phyloP scores from a whole-genome alignment of 306 rosid genomes.

The Castanea sativa region DNA sequence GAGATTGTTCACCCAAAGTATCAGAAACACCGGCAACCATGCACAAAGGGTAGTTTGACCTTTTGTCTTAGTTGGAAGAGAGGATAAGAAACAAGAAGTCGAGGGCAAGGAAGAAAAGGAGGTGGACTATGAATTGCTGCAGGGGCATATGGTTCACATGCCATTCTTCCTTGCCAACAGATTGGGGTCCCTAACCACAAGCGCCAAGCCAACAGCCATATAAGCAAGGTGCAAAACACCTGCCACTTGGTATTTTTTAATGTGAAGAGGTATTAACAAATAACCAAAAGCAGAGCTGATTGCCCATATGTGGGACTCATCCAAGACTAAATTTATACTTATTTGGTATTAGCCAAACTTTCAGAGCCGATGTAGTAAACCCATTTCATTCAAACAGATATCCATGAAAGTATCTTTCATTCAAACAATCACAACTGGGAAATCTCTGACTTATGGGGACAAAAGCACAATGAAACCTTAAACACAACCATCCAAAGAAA shows the following conservation, averaged over 20 bases:
- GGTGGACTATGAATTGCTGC: background rate
- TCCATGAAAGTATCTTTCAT: conserved; percentile 18
- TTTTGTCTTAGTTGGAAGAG: conserved; percentile 1
- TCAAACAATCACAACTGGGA: conserved; percentile 45
- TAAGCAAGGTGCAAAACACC: no score
- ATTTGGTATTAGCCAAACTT: background rate
- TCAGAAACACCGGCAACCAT: no score
- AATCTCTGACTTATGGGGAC: conserved; percentile 20
- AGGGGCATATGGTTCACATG: no score
- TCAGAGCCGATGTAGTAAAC: background rate
- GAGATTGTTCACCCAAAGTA: no score
- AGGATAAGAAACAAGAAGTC: no score
- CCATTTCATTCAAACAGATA: conserved; percentile 29
- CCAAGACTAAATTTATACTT: background rate
- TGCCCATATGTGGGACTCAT: background rate
- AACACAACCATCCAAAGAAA: conserved; percentile 39
- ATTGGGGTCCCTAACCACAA: no score
- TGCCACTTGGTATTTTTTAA: no score
- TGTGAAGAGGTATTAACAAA: background rate
- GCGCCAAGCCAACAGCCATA: no score
- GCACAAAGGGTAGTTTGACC: background rate
- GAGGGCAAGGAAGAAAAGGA: background rate
- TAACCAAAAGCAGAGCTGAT: background rate
- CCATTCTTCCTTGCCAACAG: no score
- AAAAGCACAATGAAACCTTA: conserved; percentile 25